Evolutionary conservation across 2,329 filamentous ascomycete species (phyloP).

Genomic region (Fusarium nygamai): DNA sequence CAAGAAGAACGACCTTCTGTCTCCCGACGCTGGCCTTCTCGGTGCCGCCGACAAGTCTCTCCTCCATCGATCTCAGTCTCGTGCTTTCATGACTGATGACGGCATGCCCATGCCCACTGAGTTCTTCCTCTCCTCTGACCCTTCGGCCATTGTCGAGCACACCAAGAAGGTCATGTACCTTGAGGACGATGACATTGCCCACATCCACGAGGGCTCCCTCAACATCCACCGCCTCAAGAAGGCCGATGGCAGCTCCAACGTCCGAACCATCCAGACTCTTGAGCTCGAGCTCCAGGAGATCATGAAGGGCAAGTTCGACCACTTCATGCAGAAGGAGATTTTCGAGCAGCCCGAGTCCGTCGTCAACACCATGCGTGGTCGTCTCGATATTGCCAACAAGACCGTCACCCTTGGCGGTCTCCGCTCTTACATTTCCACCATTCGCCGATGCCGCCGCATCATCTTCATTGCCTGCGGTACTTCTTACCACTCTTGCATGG

Average conservation of each 20-base stretch:
- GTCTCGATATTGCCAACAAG: conserved; percentile 92
- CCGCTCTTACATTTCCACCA: conserved; percentile 95
- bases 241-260: conserved; percentile 95
- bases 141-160: conserved; percentile 98
- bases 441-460: conserved; percentile 94
- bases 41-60: conserved; percentile 97
- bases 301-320: conserved; percentile 99
- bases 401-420: conserved; percentile 95
- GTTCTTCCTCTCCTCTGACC: conserved; percentile 99
- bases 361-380: conserved; percentile 99
- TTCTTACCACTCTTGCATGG: conserved; percentile 99
- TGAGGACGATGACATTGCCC: conserved; percentile 98
- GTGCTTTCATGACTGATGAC: conserved; percentile 98
- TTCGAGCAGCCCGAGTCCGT: conserved; percentile 99
- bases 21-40: conserved; percentile 71
- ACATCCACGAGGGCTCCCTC: conserved; percentile 98
- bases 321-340: conserved; percentile 99
- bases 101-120: conserved; percentile 97
- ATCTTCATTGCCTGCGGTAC: conserved; percentile 99
- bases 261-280: conserved; percentile 97
- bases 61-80: conserved; percentile 96
- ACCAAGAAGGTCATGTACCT: conserved; percentile 99
- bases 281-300: conserved; percentile 99
- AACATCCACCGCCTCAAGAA: conserved; percentile 99
- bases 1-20: conserved; percentile 85